These are phyloP conservation scores for Xerocomellus chrysenteron DNA, from an alignment of 768 basidiomycete species.

Conservation along the genomic window DNA sequence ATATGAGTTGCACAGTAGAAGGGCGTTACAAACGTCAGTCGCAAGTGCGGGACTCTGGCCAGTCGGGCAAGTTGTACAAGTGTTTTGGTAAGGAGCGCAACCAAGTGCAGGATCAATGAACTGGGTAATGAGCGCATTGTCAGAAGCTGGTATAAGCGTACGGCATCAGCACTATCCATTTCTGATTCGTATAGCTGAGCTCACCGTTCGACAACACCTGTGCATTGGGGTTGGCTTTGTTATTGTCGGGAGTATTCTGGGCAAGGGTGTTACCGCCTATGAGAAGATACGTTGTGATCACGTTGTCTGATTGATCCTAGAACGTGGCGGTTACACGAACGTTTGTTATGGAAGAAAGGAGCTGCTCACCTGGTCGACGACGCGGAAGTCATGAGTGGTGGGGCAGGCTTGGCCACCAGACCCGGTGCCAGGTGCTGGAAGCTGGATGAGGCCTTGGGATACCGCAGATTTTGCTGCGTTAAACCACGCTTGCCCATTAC, in stretches of 20 bases:
- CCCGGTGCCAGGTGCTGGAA: constrained; percentile 22
- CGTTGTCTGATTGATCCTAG: constrained; percentile 31
- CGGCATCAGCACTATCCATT: neutral
- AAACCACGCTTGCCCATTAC: constrained; percentile 28
- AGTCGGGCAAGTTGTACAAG: constrained; percentile 24
- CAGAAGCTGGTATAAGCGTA: constrained; percentile 18
- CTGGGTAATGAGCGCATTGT: constrained; percentile 26
- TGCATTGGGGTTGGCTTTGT: constrained; percentile 25
- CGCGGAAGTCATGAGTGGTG: constrained; percentile 27
- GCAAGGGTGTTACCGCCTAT: constrained; percentile 22
- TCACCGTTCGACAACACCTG: constrained; percentile 25
- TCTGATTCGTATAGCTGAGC: neutral
- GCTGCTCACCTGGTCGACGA: constrained; percentile 24
- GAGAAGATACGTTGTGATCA: constrained; percentile 29
- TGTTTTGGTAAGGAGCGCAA: constrained; percentile 25
- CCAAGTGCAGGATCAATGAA: constrained; percentile 28
- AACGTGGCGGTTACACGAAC: neutral
- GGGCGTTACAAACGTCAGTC: constrained; percentile 17
- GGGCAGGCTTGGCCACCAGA: constrained; percentile 23
- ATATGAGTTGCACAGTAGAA: neutral
- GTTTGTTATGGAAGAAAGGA: neutral
- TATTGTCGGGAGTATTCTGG: constrained; percentile 26
- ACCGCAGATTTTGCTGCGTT: constrained; percentile 21
- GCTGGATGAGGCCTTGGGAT: constrained; percentile 15
- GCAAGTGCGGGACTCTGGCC: constrained; percentile 21